These are phyloP conservation scores for Moesziomyces parantarcticus DNA, from an alignment of 1,284 basidiomycete species.

Conservation along the genomic window DNA sequence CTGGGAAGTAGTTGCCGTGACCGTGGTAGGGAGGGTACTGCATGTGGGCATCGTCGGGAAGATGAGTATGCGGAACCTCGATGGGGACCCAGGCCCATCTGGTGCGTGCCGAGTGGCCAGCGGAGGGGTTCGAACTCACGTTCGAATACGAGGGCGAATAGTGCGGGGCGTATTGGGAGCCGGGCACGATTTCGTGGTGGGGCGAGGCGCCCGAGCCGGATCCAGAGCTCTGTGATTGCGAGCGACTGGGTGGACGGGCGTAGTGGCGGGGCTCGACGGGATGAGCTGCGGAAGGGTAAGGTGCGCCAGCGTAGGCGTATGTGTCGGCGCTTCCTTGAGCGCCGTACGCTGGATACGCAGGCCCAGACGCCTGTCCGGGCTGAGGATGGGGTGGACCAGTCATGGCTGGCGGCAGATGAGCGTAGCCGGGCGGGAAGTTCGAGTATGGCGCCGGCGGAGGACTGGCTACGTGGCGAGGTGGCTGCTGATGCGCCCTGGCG, in stretches of 20 bases:
- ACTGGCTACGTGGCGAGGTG: slow-evolving; percentile 15
- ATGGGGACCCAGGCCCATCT: slow-evolving; percentile 51
- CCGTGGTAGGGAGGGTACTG: slow-evolving; percentile 33
- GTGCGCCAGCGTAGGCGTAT: slow-evolving; percentile 13
- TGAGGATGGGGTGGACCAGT: slow-evolving; percentile 10
- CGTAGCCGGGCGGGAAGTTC: slow-evolving; percentile 19
- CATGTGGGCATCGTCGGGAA: slow-evolving; percentile 25
- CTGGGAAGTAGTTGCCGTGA: slow-evolving; percentile 12
- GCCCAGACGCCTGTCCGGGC: slow-evolving; percentile 6
- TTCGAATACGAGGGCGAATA: slow-evolving; percentile 24
- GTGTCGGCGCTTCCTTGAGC: slow-evolving; percentile 1
- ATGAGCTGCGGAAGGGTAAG: slow-evolving; percentile 11
- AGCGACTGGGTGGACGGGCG: slow-evolving; percentile 14
- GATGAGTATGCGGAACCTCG: slow-evolving; percentile 40
- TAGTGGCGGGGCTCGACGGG: slow-evolving; percentile 13
- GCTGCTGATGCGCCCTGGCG: slow-evolving; percentile 6
- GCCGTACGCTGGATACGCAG: slow-evolving; percentile 11
- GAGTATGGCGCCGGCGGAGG: slow-evolving; percentile 14
- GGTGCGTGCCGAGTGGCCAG: slow-evolving; percentile 29
- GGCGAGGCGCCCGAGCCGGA: slow-evolving; percentile 9
- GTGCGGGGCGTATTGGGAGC: slow-evolving; percentile 17
- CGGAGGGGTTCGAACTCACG: slow-evolving; percentile 23
- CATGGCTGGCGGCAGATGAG: slow-evolving; percentile 6
- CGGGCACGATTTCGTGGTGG: slow-evolving; percentile 17
- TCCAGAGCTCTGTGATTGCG: slow-evolving; percentile 30